Evolutionary conservation across 345 rosid species (phyloP), one percentile per base, ranked within the genome.

Genomic region (Pugionium cornutum): DNA sequence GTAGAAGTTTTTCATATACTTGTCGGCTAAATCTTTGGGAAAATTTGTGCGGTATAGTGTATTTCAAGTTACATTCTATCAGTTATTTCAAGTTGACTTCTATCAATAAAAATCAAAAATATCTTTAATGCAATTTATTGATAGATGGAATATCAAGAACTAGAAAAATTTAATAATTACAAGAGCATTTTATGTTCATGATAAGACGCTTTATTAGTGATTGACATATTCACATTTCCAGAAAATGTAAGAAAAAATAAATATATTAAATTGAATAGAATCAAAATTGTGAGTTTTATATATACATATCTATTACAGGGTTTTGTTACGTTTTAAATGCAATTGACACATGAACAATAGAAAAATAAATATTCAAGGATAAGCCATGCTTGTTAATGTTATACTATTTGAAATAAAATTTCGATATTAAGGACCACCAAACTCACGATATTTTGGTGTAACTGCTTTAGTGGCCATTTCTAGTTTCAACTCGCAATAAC

Each of bases 111-210:
- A 18, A 18, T 18, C 18, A 18, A 18, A 18, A 18, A 18, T 18
- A 18, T 18, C 18, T 18, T 18, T 18, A 18, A 18, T 69, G 55
- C 62, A 61, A 31, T 18, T 44, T 46, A 47, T 35, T 4, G 74
- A 69, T 68, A 69, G 3, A 53, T 53, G 74, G 49, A 62, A 49
- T 40, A 32, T 10, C 25, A 49, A 53, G 41, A 47, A 61, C 7
- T 2, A 27, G 51, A 11, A 40, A 33, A 41, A 52, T 11, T 60
- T 10, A 52, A 26, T 9, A 58, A 7, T 43, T 52, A 7, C 6
- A 52, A 34, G 5, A 60, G 2, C 4, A 4, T 26, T 43, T 25
- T 26, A 9, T 29, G 39, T 30, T 37, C 27, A 6, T 41, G 56
- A 64, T 63, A 63, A 64, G 46, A 64, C 27, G 45, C 45, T 71